A percentile compares a stretch with the other conserved stretches of the same genome.
Evolutionary conservation across 2,329 filamentous ascomycete species (phyloP).

Genomic region (Dothistroma septosporum): DNA sequence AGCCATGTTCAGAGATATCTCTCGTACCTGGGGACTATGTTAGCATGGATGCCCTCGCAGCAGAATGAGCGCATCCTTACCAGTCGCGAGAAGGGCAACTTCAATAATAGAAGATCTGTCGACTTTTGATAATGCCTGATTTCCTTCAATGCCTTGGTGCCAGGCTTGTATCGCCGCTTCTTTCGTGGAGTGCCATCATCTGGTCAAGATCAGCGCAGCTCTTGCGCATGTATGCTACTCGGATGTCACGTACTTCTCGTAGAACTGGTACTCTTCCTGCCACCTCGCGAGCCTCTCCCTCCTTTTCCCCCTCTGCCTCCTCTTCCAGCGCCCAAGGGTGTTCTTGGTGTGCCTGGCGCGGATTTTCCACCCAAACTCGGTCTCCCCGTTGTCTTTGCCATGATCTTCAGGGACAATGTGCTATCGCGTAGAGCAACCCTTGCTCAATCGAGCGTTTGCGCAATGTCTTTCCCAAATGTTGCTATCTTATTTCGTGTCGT

Average conservation of each 20-base stretch:
- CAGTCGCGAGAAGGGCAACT: conserved; percentile 95
- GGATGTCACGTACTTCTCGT: conserved; percentile 1
- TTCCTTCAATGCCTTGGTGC: conserved; percentile 95
- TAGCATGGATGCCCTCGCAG: background rate
- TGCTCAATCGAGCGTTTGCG: background rate
- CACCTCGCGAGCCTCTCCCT: background rate
- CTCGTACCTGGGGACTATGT: conserved; percentile 59
- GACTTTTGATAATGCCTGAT: conserved; percentile 98
- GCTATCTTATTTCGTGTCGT: background rate
- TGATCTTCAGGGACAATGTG: conserved; percentile 11
- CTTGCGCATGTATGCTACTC: background rate
- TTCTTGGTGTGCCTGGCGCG: background rate
- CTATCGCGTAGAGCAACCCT: conserved; percentile 6
- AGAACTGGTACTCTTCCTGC: conserved; percentile 10
- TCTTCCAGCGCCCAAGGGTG: background rate
- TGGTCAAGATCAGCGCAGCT: background rate
- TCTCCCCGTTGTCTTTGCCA: conserved; percentile 26
- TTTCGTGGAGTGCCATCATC: conserved; percentile 19
- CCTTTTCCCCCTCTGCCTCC: conserved; percentile 2
- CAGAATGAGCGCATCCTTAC: conserved; percentile 39
- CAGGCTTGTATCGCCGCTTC: conserved; percentile 45
- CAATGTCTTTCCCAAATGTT: background rate
- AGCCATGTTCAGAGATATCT: conserved; percentile 95
- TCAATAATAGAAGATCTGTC: conserved; percentile 92
- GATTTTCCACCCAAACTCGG: conserved; percentile 22